These are phyloP conservation scores for Pichia sp. DNA, from an alignment of 1,139 yeast species.

Conservation along the genomic window DNA sequence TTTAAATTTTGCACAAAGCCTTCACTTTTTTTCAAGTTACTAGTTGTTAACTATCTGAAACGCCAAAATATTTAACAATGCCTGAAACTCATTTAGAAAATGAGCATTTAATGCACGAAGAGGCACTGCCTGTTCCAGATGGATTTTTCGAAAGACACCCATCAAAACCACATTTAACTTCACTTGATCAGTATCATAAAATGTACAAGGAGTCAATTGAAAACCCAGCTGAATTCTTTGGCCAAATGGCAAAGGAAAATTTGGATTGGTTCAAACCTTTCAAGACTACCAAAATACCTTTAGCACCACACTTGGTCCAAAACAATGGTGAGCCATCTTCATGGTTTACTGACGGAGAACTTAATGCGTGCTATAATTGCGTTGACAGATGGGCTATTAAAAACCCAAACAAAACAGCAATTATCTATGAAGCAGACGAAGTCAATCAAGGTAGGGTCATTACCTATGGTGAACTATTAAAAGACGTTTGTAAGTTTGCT, in stretches of 20 bases:
- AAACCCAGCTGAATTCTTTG: conserved; percentile 58
- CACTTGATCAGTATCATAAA: conserved; percentile 47
- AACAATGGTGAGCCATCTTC: conserved; percentile 60
- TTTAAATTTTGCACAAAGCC: too few relatives aligned
- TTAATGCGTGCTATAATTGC: conserved; percentile 71
- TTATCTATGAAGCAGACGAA: conserved; percentile 76
- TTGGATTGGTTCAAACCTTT: conserved; percentile 62
- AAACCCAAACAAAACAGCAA: conserved; percentile 67
- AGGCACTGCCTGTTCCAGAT: conserved; percentile 39
- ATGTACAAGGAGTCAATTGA: conserved; percentile 62
- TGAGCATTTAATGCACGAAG: conserved; percentile 26
- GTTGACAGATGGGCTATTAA: conserved; percentile 74
- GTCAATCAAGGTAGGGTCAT: conserved; percentile 53
- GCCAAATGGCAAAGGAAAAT: conserved; percentile 46
- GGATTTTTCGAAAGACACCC: conserved; percentile 49
- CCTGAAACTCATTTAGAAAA: conserved; percentile 23
- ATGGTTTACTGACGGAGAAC: conserved; percentile 72
- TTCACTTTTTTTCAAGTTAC: background rate
- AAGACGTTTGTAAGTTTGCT: conserved; percentile 61
- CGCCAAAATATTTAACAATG: conserved; percentile 5
- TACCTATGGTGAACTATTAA: conserved; percentile 64
- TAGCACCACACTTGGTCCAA: conserved; percentile 39
- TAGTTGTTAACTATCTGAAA: background rate
- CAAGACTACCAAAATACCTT: conserved; percentile 49
- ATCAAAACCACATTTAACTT: conserved; percentile 38